A percentile compares a stretch with the other conserved stretches of the same genome.
Conservation (phyloP, 164 flowering plant genomes). For the Litsea cubeba region DNA sequence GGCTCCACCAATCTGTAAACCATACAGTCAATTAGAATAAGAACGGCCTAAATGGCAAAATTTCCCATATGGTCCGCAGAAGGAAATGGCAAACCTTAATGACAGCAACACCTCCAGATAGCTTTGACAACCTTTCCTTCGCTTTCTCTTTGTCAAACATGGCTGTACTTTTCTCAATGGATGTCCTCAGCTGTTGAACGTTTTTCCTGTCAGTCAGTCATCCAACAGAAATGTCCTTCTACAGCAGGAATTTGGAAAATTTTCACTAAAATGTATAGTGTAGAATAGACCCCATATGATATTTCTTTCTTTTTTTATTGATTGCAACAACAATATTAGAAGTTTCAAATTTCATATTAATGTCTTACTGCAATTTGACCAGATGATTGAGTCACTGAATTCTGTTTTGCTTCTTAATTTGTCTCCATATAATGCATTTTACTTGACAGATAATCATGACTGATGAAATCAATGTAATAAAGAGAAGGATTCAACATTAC, state of each 20-base stretch:
- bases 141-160: conserved; percentile 86
- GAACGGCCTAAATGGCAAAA: neutral
- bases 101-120: conserved; percentile 88
- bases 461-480: neutral
- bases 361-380: neutral
- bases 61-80: neutral
- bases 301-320: too few relatives aligned
- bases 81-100: conserved; percentile 48
- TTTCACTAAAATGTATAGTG: neutral
- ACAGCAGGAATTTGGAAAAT: neutral
- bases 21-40: conserved; percentile 2
- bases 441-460: neutral
- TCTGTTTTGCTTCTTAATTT: neutral
- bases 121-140: conserved; percentile 72
- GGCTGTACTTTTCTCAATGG: conserved; percentile 58
- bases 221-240: neutral
- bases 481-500: neutral
- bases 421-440: neutral
- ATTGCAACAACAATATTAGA: too few relatives aligned
- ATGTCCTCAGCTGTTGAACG: conserved; percentile 46
- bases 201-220: conserved; percentile 4
- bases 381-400: neutral
- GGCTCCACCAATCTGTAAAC: conserved; percentile 71
- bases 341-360: too few relatives aligned
- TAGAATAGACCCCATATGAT: neutral